Base-by-base conservation (phyloP, 1,139 yeast species). In the Maudiozyma humilis region DNA sequence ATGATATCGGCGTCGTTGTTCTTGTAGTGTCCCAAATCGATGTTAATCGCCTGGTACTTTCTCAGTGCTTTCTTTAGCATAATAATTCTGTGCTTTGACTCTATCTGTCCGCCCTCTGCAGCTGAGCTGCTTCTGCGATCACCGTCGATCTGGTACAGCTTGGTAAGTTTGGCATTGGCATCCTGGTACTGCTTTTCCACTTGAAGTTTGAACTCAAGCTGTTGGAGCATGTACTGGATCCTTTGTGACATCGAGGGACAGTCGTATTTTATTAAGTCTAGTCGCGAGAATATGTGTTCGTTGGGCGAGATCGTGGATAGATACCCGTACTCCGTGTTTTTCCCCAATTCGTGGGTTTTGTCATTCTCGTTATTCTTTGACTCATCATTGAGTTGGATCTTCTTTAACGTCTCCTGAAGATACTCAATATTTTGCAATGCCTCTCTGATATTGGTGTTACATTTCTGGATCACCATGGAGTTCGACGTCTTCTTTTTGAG, bases 201-300 rank as follows among this genome's bases (percentile, higher is more conserved):
- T 59, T 89, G 93, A 42, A 89, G 72, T 64, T 91, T 91, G 65
- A 89, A 88, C 60, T 88, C 96, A 45, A 91, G 71, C 63, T 88
- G 95, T 65, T 88, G 96, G 46, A 91, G 73, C 97, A 91, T 89
- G 56, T 85, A 82, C 64, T 87, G 96, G 57, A 91, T 91, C 52
- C 93, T 78, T 57, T 91, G 96, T n/a, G 96, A 96, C 55, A 91
- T 69, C 1, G 95, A 85, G 0, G 96, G 96, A 54, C 96, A 86
- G 56, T 91, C 96, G 60, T 87, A 88, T 56, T 88, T 88, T 62
- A 87, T 75, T 48, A 91, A 70, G 62, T 91, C 98, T 55, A 89
- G 68, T 32, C 86, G 71, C 0, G 89, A 76, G 42, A 53, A 68
- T 7, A 54, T 51, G 40, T 58, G 60, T 35, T 62, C 65, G 29